Base-by-base conservation (phyloP, 2,329 filamentous ascomycete species). In the Colletotrichum sublineola region DNA sequence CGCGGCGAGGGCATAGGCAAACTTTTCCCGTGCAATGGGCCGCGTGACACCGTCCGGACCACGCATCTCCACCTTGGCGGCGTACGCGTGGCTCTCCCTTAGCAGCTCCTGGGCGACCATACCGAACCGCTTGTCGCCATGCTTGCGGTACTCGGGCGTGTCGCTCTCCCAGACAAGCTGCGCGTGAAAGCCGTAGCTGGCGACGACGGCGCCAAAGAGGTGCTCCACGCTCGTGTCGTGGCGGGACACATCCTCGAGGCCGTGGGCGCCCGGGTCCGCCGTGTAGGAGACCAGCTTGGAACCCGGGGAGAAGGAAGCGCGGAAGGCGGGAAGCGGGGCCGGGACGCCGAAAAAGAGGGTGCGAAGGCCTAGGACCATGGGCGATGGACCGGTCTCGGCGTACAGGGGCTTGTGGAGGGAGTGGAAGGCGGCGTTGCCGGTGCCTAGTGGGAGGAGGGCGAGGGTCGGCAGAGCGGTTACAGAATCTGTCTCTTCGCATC, bases 111-210 rank as follows among this genome's bases (percentile, higher is more conserved):
- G 87, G 0, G 94, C 95, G 0, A 94, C 95, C 89, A 97, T 94
- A 68, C 91, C 88, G 82, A 98, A 98, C 29, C 96, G 88, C 79
- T 92, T 89, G 42, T 87, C 86, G 15, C 96, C 96, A 77, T 93
- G 91, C 75, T 90, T 89, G 74, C 96, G 92, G 81, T 96, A 96
- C 75, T 90, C 92, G 0, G 89, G 85, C 0, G 95, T 97, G 81
- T 98, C 96, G 81, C 93, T 96, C 83, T 98, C 95, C 76, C 94
- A 95, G 31, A 98, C 94, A 4, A 98, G 87, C 53, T 92, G 91
- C 40, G 95, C 94, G 78, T 98, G 96, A 78, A 98, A 90, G 29
- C 93, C 96, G 88, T 97, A 97, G 80, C 93, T 96, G 56, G 92
- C 92, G 2, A 98, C 95, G 31, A 98, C 94, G 33, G 92, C 93